Evolutionary conservation across 2,329 filamentous ascomycete genomes (phyloP).

Genomic region (Monosporascus ibericus): DNA sequence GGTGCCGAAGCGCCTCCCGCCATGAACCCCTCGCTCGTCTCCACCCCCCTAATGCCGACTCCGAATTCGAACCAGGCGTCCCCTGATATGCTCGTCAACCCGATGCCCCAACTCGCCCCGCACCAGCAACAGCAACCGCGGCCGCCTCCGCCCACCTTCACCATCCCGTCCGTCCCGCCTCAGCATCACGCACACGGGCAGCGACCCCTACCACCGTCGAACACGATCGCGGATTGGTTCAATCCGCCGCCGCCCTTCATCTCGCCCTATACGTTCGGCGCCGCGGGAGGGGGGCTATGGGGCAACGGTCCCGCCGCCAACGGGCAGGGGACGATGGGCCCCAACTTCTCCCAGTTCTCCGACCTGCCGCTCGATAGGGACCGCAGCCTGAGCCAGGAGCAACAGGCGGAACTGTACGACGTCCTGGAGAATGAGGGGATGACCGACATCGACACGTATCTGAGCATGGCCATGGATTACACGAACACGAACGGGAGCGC

Average conservation of each 20-base stretch:
- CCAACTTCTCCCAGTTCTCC: conserved; percentile 15
- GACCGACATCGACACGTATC: conserved; percentile 54
- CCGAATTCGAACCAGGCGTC: conserved; percentile 15
- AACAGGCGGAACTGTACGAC: conserved; percentile 78
- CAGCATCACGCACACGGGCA: conserved; percentile 31
- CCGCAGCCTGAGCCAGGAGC: conserved; percentile 69
- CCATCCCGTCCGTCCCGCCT: conserved; percentile 32
- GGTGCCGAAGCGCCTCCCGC: conserved; percentile 15
- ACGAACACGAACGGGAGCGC: neutral
- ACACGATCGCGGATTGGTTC: conserved; percentile 44
- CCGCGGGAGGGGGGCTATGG: conserved; percentile 37
- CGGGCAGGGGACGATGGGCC: conserved; percentile 14
- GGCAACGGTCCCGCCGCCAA: conserved; percentile 16
- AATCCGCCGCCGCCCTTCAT: conserved; percentile 46
- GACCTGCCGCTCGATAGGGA: conserved; percentile 43
- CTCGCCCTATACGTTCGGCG: conserved; percentile 44
- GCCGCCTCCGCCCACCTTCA: conserved; percentile 29
- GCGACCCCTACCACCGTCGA: conserved; percentile 36
- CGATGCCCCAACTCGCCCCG: conserved; percentile 9
- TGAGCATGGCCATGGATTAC: conserved; percentile 37
- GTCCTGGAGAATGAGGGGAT: conserved; percentile 66
- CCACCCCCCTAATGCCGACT: conserved; percentile 17
- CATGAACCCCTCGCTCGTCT: conserved; percentile 20
- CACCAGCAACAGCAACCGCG: conserved; percentile 11
- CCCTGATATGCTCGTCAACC: conserved; percentile 14